Base-by-base conservation (phyloP, 2,329 filamentous ascomycete species). In the Keithomyces neogunnii region DNA sequence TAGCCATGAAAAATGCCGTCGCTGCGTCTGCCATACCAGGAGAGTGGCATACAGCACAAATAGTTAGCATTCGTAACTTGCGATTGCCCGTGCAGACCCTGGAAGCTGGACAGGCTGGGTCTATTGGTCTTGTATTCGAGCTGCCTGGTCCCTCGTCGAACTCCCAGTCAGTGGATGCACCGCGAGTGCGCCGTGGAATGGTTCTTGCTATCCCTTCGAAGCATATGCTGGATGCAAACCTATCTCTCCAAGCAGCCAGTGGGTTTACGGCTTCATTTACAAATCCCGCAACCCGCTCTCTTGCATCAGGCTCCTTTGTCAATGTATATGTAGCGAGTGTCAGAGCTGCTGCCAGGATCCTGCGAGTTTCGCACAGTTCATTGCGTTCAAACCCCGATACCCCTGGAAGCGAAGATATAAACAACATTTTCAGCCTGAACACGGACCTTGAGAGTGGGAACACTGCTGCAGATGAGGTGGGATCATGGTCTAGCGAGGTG, bases 301-400 rank as follows among this genome's bases (percentile, higher is more conserved):
- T 96, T 5, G 76, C 78, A 0, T 70, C 82, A 1, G 87, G 88
- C 1, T 84, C 79, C 40, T 74, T 85, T 35, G 84, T 91, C 4
- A 90, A 95, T 32, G 80, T 92, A 1, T 97, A 96, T 62, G 81
- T 91, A 40, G 89, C 89, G 19, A 96, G 90, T 62, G 84, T 97
- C 11, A 80, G 92, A 7, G 86, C 90, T 1, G 82, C 87, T 0
- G 91, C 89, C 1, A 84, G 86, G 53, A 81, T 97, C 1, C 65
- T 86, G 30, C 77, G 78, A 33, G 74, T 86, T 9, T 72, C 63
- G 33, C 52, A 51, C 5, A 57, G 57, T 50, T 57, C 57, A 33
- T 56, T 53, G 5, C 59, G 59, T 8, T 57, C 59, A 33, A 60
- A 61, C 26, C 46, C 60, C 3, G 59, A 63, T 29, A 57, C 52